Conservation (phyloP, 1,284 basidiomycete species). For the Ustilago xerochloae region DNA sequence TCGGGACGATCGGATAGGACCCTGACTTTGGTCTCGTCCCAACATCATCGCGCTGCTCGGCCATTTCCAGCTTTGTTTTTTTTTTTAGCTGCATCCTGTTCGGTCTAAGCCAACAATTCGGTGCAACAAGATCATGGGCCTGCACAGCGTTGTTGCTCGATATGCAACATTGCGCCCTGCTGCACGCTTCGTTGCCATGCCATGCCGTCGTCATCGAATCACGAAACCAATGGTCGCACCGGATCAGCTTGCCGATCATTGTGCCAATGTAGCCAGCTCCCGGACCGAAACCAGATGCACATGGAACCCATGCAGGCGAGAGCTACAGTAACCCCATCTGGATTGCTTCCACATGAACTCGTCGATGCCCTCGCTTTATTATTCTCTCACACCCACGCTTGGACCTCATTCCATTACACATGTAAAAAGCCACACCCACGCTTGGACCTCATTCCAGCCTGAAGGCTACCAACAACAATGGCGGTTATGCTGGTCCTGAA, state of each 20-base stretch:
- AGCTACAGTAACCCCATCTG: no score
- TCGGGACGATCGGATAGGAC: neutral
- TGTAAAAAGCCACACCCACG: neutral
- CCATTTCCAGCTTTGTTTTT: neutral
- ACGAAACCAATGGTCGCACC: no score
- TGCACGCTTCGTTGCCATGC: neutral
- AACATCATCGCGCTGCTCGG: neutral
- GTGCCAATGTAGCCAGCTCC: neutral
- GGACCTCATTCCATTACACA: neutral
- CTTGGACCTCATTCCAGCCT: no score
- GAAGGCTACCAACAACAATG: no score
- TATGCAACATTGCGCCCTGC: neutral
- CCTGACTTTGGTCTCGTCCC: neutral
- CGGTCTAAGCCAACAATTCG: neutral
- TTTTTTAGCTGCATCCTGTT: neutral
- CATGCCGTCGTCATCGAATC: no score
- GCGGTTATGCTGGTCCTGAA: no score
- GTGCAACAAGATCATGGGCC: neutral
- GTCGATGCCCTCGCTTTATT: neutral
- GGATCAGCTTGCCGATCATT: conserved; percentile 2
- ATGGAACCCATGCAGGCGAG: no score
- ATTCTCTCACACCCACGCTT: neutral
- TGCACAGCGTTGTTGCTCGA: neutral
- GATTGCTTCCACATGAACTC: neutral
- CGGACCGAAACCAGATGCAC: neutral